A percentile compares a stretch with the other conserved stretches of the same genome.
phyloP scores from a whole-genome alignment of 139 green algal genomes.

The Auxenochlorella pyrenoidosa region DNA sequence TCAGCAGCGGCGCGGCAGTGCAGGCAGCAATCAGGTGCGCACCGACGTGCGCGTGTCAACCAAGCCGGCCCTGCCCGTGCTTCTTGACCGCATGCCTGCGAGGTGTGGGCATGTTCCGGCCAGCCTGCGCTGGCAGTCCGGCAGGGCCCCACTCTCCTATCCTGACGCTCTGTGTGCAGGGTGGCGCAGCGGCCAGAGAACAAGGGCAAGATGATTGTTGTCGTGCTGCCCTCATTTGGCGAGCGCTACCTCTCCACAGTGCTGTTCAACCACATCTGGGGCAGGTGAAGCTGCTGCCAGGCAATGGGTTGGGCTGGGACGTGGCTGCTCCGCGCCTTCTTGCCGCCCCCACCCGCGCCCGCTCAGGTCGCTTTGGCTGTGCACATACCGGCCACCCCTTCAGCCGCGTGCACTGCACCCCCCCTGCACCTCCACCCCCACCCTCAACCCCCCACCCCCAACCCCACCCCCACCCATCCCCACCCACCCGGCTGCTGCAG shows the following conservation, averaged over 20 bases:
- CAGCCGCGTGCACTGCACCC: not conserved
- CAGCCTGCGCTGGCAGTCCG: not conserved
- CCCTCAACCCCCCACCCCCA: not conserved
- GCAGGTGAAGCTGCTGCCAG: conserved; percentile 13
- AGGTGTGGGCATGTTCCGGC: not conserved
- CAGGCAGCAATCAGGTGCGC: conserved; percentile 74
- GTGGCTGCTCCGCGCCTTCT: too few relatives aligned
- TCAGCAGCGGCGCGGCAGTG: conserved; percentile 92
- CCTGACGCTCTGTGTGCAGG: not conserved
- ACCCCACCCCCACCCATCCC: not conserved
- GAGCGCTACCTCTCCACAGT: conserved; percentile 96
- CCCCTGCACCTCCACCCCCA: not conserved
- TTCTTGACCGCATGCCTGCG: not conserved
- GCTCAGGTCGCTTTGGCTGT: too few relatives aligned
- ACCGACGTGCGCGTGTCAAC: not conserved
- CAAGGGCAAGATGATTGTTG: conserved; percentile 92
- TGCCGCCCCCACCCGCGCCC: too few relatives aligned
- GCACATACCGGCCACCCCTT: too few relatives aligned
- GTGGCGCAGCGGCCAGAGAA: conserved; percentile 87
- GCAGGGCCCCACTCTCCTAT: too few relatives aligned
- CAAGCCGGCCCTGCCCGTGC: too few relatives aligned
- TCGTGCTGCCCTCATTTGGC: conserved; percentile 93
- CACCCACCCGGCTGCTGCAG: not conserved
- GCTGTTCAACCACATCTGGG: conserved; percentile 87
- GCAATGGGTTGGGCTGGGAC: too few relatives aligned